phyloP scores from a whole-genome alignment of 2,329 filamentous ascomycete genomes.

The Apiospora kogelbergensis region DNA sequence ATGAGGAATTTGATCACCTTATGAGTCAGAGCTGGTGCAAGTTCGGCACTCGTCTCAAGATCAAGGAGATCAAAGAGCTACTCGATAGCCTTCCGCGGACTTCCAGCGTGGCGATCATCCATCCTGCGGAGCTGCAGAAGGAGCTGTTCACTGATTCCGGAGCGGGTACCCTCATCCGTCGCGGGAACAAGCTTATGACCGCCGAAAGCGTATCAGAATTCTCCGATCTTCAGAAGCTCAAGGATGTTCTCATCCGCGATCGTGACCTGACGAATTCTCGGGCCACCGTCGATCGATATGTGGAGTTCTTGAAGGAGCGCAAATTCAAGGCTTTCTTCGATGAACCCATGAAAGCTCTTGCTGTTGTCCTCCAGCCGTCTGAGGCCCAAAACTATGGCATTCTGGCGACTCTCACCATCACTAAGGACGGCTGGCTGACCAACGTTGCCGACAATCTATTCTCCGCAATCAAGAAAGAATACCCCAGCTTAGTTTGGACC shows the following conservation, averaged over 20 bases:
- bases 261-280: constrained; percentile 78
- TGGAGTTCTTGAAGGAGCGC: constrained; percentile 73
- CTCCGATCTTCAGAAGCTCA: constrained; percentile 72
- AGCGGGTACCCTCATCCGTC: constrained; percentile 87
- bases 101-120: constrained; percentile 95
- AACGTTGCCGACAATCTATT: constrained; percentile 97
- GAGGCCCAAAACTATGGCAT: constrained; percentile 71
- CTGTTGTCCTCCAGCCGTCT: constrained; percentile 77
- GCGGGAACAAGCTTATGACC: constrained; percentile 84
- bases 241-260: constrained; percentile 79
- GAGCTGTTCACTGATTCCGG: constrained; percentile 96
- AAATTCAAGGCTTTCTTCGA: constrained; percentile 94
- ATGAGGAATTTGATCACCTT: constrained; percentile 90
- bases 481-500: constrained; percentile 91
- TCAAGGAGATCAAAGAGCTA: constrained; percentile 94
- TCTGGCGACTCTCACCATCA: constrained; percentile 87
- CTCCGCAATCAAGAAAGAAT: constrained; percentile 88
- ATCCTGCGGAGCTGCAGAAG: constrained; percentile 92
- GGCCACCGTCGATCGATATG: constrained; percentile 82
- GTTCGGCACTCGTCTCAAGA: constrained; percentile 94
- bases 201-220: constrained; percentile 73
- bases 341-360: constrained; percentile 88
- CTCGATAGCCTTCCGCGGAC: constrained; percentile 84
- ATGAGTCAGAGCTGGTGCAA: constrained; percentile 95
- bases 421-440: constrained; percentile 90